Evolutionary conservation across 345 rosid species (phyloP).

Genomic region (Brassica napus): Da-Ae NC_063446.1:13466501-13467000

Average conservation of each 20-base stretch:
- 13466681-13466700: not conserved
- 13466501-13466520: too few relatives aligned
- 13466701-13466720: not conserved
- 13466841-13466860: slow-evolving; percentile 22
- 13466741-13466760: not conserved
- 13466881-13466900: too few relatives aligned
- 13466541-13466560: not conserved
- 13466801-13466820: not conserved
- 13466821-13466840: not conserved
- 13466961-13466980: too few relatives aligned
- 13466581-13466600: not conserved
- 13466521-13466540: not conserved
- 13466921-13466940: too few relatives aligned
- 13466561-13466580: too few relatives aligned
- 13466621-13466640: not conserved
- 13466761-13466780: not conserved
- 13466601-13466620: not conserved
- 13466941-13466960: too few relatives aligned
- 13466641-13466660: not conserved
- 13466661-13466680: not conserved
- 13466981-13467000: too few relatives aligned
- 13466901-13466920: too few relatives aligned
- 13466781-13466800: slow-evolving; percentile 10
- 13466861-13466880: slow-evolving; percentile 27
- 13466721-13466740: not conserved